Conservation (phyloP, 106 monocot species). For the Dendrobium officinale region DNA sequence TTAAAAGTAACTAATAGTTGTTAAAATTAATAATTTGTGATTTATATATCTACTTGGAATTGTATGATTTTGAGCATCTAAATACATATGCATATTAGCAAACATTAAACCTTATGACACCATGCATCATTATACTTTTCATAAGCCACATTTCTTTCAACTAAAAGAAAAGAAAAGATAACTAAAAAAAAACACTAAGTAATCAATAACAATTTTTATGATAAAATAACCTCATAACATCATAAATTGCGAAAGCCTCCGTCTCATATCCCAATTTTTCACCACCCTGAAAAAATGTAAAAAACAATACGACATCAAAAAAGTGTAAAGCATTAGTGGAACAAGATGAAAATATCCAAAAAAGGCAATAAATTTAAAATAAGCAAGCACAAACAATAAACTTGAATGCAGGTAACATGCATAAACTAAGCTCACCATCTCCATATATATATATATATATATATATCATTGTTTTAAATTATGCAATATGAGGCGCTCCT, state of each 20-base stretch:
- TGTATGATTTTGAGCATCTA: neutral
- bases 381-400: neutral
- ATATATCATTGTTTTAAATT: no score
- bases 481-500: no score
- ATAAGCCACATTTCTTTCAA: neutral
- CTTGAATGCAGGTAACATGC: neutral
- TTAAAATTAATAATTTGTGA: neutral
- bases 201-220: neutral
- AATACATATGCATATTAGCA: neutral
- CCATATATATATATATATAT: no score
- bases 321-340: neutral
- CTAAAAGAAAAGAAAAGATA: neutral
- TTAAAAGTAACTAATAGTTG: neutral
- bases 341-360: neutral
- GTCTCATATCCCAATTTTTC: slow-evolving; percentile 97
- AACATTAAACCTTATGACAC: neutral
- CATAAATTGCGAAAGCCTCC: slow-evolving; percentile 93
- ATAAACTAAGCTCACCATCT: neutral
- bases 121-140: neutral
- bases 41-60: neutral
- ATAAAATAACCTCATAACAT: slow-evolving; percentile 76
- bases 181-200: neutral
- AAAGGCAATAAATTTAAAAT: neutral
- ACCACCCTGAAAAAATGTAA: slow-evolving; percentile 47
- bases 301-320: slow-evolving; percentile 3